Evolutionary conservation across 768 basidiomycete genomes (phyloP), one percentile per base, ranked within the genome.

Genomic region (Termitomyces sp.): DNA sequence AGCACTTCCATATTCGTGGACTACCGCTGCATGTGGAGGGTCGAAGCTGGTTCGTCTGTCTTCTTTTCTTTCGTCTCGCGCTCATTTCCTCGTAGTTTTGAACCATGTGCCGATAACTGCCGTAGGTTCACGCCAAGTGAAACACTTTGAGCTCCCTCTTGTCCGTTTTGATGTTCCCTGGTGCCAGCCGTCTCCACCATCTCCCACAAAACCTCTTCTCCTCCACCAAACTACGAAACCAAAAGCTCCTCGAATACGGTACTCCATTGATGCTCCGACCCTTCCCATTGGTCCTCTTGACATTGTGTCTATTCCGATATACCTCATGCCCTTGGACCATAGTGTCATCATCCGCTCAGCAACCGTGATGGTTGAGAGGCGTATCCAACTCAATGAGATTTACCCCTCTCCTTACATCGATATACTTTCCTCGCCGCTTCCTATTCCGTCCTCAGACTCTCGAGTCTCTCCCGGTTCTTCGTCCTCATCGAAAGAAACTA

Each of bases 1-100:
- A 87, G 86, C 68, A 85, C 86, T 49, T 80, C 86, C 14, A 77
- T 83, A 59, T 90, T 85, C 65, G 87, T 87, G 63, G 87, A 86
- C 64, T 94, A 91, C 70, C 79, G 86, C 45, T 84, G 88, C 66
- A 82, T 82, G 67, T 94, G 92, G 92, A 79, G 90, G 54, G 76
- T 94, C 56, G 92, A 94, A 74, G 91, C 91, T 61, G 80, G 90
- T 85, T 62, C 61, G 85, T 77, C 14, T 47, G 60, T 45, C 35
- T 55, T 58, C 62, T 54, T 58, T 38, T 58, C 41, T 26, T 52
- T 24, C 63, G 13, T 55, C 47, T 46, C 55, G 32, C 53, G 53
- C 64, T 68, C 61, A 69, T 30, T 59, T 45, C 22, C 60, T 49
- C 52, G 16, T 49, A 90, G 90, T 87, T 50, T 79, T 93, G 47